These are phyloP conservation scores for Lathyrus aphaca DNA, from an alignment of 306 rosid species.

Conservation along the genomic window DNA sequence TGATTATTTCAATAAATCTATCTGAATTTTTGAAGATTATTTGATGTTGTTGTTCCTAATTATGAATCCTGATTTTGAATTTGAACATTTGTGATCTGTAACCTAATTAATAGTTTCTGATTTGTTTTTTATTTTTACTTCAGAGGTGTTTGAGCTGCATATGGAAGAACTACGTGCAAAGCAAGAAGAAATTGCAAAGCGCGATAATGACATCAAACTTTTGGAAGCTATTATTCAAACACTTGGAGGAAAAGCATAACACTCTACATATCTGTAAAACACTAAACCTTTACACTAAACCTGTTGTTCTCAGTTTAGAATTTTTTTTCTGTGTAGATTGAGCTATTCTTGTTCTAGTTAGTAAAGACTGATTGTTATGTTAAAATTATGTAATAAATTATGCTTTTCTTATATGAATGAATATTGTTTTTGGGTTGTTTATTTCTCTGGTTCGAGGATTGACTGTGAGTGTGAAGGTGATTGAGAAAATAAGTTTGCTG, in stretches of 20 bases:
- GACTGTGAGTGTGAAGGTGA: constrained; percentile 1
- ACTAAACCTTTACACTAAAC: constrained; percentile 19
- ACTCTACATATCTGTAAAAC: constrained; percentile 40
- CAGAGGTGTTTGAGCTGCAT: constrained; percentile 93
- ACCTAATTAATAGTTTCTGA: constrained; percentile 18
- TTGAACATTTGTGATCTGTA: constrained; percentile 19
- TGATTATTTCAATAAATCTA: background rate
- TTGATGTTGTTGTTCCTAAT: background rate
- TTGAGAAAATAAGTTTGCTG: background rate
- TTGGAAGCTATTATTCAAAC: constrained; percentile 87
- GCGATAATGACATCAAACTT: constrained; percentile 81
- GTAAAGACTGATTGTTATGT: constrained; percentile 16
- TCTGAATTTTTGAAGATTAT: constrained; percentile 3
- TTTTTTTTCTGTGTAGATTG: constrained; percentile 40
- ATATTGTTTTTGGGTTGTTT: constrained; percentile 16
- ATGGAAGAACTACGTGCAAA: constrained; percentile 91
- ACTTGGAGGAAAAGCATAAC: constrained; percentile 68
- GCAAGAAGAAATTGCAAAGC: constrained; percentile 81
- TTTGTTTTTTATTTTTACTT: constrained; percentile 26
- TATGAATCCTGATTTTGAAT: constrained; percentile 1
- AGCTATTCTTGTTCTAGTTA: constrained; percentile 29
- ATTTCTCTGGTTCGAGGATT: background rate
- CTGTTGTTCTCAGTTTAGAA: background rate
- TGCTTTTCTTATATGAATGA: background rate
- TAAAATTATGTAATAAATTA: constrained; percentile 1